Evolutionary conservation across 2,329 filamentous ascomycete genomes (phyloP), one percentile per base, ranked within the genome.

Genomic region (Ophiocordyceps robertsii): DNA sequence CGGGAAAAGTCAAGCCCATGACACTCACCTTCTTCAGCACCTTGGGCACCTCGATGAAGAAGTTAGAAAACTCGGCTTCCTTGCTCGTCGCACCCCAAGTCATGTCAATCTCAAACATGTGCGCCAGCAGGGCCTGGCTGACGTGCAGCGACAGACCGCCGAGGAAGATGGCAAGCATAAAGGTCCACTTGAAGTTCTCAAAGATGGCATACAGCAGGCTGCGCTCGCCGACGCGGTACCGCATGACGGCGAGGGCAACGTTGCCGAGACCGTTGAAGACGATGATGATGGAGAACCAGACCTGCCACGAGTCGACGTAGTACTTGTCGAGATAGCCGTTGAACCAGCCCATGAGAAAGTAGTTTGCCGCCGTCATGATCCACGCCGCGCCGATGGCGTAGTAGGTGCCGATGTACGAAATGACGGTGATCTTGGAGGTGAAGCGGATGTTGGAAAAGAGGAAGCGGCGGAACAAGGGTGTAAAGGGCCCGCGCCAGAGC

Each of bases 31-130:
- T 80, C 63, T 80, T 82, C 52, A 90, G 59, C 35, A 93, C 83
- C 57, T 82, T 83, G 30, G 82, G 82, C 16, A 89, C 75, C 57
- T 92, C 86, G 46, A 85, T 82, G 64, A 89, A 90, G 64, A 93
- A 93, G 61, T 86, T 84, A 24, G 82, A 81, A 55, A 82, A 80
- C 53, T 87, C 82, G 40, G 77, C 76, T 65, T 94, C 87, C 64
- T 93, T 93, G 35, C 80, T 75, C 0, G 87, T 93, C 1, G 85
- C 79, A 40, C 85, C 85, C 86, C 86, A 92, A 3, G 75, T 77
- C 81, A 92, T 90, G 62, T 92, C 74, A 56, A 90, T 78, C 64
- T 84, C 78, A 58, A 92, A 84, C 75, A 92, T 85, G 66, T 93
- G 87, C 5, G 79, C 73, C 38, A 92, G 63, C 30, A 94, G 68